Conservation (phyloP, 1,284 basidiomycete species). For the Ustilago nuda region DNA sequence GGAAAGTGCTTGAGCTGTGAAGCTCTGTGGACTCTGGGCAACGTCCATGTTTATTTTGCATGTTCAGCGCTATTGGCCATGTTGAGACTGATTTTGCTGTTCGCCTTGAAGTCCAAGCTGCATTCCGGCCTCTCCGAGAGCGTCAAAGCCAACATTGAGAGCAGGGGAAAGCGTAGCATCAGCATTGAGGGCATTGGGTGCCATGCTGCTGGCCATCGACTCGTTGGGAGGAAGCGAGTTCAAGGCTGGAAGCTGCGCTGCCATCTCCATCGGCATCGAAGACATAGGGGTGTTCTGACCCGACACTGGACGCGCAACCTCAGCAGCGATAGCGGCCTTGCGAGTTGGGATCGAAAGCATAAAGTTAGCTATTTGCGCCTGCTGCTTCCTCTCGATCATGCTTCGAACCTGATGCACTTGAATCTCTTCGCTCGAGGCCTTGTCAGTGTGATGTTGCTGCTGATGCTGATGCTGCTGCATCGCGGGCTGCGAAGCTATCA, state of each 20-base stretch:
- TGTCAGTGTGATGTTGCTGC: constrained; percentile 20
- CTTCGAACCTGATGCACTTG: constrained; percentile 52
- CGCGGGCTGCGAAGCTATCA: constrained; percentile 38
- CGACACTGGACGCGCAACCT: constrained; percentile 30
- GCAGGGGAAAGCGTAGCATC: constrained; percentile 38
- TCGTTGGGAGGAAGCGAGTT: constrained; percentile 39
- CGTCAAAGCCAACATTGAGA: constrained; percentile 34
- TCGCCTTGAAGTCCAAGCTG: constrained; percentile 23
- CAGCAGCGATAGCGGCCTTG: constrained; percentile 42
- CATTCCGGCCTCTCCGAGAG: constrained; percentile 28
- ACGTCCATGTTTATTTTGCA: not conserved
- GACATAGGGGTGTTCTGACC: constrained; percentile 59
- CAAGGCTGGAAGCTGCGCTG: constrained; percentile 45
- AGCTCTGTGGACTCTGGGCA: not conserved
- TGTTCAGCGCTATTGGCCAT: constrained; percentile 4
- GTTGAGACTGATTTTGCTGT: constrained; percentile 12
- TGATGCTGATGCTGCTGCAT: constrained; percentile 13
- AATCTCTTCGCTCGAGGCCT: constrained; percentile 40
- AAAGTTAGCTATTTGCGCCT: constrained; percentile 55
- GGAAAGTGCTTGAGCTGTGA: not conserved
- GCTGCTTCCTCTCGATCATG: constrained; percentile 59
- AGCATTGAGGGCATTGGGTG: constrained; percentile 17
- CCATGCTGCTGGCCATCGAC: constrained; percentile 30
- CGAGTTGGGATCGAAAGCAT: constrained; percentile 59
- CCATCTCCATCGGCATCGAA: constrained; percentile 57